phyloP scores from a whole-genome alignment of 1,284 basidiomycete species.

The Malassezia japonica region DNA sequence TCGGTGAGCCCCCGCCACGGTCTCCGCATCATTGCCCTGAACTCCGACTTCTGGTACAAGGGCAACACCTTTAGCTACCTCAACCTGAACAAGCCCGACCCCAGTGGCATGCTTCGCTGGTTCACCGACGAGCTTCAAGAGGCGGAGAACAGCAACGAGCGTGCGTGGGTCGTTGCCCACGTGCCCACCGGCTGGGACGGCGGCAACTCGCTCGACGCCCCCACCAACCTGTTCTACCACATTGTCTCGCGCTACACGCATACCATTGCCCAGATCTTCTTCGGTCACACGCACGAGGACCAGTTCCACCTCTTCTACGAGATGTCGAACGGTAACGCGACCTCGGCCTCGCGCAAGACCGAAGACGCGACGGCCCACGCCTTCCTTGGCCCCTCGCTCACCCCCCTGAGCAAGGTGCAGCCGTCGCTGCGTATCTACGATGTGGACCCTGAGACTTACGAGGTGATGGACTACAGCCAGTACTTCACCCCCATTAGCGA shows the following conservation, averaged over 20 bases:
- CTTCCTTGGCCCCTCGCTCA: constrained; percentile 60
- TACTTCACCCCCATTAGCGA: constrained; percentile 31
- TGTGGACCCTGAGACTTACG: constrained; percentile 57
- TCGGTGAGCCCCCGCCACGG: constrained; percentile 62
- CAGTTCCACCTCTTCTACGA: constrained; percentile 66
- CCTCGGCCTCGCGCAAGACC: constrained; percentile 50
- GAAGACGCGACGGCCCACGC: constrained; percentile 9
- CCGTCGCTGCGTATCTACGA: constrained; percentile 70
- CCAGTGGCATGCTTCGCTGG: constrained; percentile 65
- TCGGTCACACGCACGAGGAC: constrained; percentile 72
- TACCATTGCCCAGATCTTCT: constrained; percentile 70
- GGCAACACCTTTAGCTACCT: constrained; percentile 64
- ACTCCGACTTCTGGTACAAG: constrained; percentile 56
- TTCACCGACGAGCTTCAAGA: constrained; percentile 65
- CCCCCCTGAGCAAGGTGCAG: constrained; percentile 65
- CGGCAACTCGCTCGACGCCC: constrained; percentile 56
- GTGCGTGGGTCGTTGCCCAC: constrained; percentile 68
- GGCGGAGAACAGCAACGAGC: constrained; percentile 31
- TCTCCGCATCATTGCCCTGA: constrained; percentile 63
- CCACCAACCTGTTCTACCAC: constrained; percentile 34
- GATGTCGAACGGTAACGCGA: constrained; percentile 58
- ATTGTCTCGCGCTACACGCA: constrained; percentile 69
- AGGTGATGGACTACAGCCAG: constrained; percentile 40
- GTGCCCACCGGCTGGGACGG: constrained; percentile 61
- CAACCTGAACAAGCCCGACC: constrained; percentile 62